Conservation (phyloP, 139 green algal species). For the Gonium pectorale region DNA sequence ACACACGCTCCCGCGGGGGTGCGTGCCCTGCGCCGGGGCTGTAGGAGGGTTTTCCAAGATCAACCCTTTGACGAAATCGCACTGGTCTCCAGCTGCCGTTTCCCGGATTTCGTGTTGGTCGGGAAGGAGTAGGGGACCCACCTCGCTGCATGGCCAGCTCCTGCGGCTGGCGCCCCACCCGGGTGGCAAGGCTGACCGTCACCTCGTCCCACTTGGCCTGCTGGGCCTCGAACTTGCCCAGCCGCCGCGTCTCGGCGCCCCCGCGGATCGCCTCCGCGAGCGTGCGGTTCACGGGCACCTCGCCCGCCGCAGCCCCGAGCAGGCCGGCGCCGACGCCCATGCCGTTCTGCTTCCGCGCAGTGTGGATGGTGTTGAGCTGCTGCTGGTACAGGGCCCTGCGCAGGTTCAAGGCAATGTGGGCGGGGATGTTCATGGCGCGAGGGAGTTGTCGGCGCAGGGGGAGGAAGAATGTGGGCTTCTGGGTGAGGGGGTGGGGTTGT, state of each 20-base stretch:
- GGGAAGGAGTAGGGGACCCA: too few species aligned
- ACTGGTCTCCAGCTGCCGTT: too few species aligned
- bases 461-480: too few species aligned
- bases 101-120: too few species aligned
- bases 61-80: too few species aligned
- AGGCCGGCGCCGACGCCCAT: background rate
- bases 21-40: too few species aligned
- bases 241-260: constrained; percentile 16
- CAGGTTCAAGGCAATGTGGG: background rate
- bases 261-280: constrained; percentile 26
- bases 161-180: background rate
- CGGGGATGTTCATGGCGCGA: too few species aligned
- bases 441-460: too few species aligned
- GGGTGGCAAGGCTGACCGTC: constrained; percentile 5
- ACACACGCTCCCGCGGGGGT: too few species aligned
- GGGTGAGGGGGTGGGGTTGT: too few species aligned
- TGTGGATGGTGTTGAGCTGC: constrained; percentile 51
- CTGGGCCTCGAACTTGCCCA: constrained; percentile 39
- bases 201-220: constrained; percentile 37
- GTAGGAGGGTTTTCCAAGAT: too few species aligned
- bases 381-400: constrained; percentile 46
- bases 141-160: constrained; percentile 53
- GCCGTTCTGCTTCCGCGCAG: background rate
- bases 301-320: background rate
- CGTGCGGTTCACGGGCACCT: constrained; percentile 2